Base-by-base conservation (phyloP, 2,329 filamentous ascomycete genomes). In the Colletotrichum sp. region DNA sequence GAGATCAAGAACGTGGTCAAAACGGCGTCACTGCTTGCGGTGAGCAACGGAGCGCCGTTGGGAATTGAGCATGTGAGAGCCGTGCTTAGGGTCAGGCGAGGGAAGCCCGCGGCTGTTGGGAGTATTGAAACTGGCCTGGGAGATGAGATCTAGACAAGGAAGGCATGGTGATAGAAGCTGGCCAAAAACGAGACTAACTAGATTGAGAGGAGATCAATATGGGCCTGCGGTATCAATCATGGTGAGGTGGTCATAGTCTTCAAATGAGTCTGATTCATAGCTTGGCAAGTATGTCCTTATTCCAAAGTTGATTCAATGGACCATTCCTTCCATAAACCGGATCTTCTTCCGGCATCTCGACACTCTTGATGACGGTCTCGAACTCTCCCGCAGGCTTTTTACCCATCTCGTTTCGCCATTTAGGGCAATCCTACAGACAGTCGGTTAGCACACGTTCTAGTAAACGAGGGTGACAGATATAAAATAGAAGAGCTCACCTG, bases 161-260 rank as follows among this genome's bases (percentile, higher is more conserved):
- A n/a, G 18, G 0, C 43, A 48, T 48, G 12, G 4, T 52, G n/a
- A 52, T 3, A 5, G 10, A 52, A 8, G 43, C 10, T 6, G 10
- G 43, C 1, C 12, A 4, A 52, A 3, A 21, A 13, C 6, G 4
- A 1, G 10, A 13, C n/a, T n/a, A n/a, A n/a, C 10, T 48, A 8
- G 6, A 48, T 21, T 4, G n/a, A 12, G 43, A 21, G 6, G 43
- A 48, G 43, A 21, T 21, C 18, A 48, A 48, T 0, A n/a, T 4
- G 6, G 43, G 2, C 10, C 3, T 48, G 3, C 1, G 10, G n/a
- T 13, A 7, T 48, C 6, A 48, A n/a, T n/a, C 1, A 21, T 21
- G 9, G 43, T 0, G 1, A 4, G 18, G n/a, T 3, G 6, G 5
- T 4, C 2, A 1, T 21, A 1, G 9, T 5, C 2, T 52, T 52